Conservation (phyloP, 192 early-diverging fungal species). For the Coemansia sp. region DNA sequence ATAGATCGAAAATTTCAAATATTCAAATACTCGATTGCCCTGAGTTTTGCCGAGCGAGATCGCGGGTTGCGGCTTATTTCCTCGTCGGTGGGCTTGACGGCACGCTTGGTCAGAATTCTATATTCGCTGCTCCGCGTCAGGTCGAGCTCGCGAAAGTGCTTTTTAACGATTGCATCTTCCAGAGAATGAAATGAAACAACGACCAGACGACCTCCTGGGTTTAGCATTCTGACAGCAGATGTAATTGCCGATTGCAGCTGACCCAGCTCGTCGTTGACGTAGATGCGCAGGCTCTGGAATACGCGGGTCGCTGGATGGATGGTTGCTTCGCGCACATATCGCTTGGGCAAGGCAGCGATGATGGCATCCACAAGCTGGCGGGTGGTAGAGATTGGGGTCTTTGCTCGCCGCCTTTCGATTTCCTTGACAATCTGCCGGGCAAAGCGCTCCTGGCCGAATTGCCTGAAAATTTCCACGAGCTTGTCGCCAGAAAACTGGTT, state of each 20-base stretch:
- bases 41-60: conserved; percentile 59
- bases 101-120: conserved; percentile 30
- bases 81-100: conserved; percentile 48
- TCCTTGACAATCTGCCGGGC: conserved; percentile 61
- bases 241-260: conserved; percentile 60
- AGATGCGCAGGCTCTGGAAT: conserved; percentile 66
- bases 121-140: conserved; percentile 7
- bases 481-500: conserved; percentile 64
- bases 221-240: conserved; percentile 55
- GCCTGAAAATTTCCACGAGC: conserved; percentile 62
- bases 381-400: conserved; percentile 59
- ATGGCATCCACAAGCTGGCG: conserved; percentile 58
- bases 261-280: conserved; percentile 70
- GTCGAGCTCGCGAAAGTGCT: conserved; percentile 42
- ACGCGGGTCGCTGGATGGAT: conserved; percentile 58
- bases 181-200: conserved; percentile 74
- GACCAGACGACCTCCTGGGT: conserved; percentile 57
- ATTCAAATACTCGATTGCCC: conserved; percentile 25
- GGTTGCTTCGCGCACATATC: conserved; percentile 32
- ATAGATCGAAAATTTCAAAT: neutral
- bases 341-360: conserved; percentile 52
- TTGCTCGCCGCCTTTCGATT: conserved; percentile 59
- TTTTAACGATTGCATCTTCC: conserved; percentile 72
- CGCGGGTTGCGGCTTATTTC: conserved; percentile 62
- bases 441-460: conserved; percentile 68